Conservation (phyloP, 129 eudicot species). For the Helichrysum umbraculigerum region DNA sequence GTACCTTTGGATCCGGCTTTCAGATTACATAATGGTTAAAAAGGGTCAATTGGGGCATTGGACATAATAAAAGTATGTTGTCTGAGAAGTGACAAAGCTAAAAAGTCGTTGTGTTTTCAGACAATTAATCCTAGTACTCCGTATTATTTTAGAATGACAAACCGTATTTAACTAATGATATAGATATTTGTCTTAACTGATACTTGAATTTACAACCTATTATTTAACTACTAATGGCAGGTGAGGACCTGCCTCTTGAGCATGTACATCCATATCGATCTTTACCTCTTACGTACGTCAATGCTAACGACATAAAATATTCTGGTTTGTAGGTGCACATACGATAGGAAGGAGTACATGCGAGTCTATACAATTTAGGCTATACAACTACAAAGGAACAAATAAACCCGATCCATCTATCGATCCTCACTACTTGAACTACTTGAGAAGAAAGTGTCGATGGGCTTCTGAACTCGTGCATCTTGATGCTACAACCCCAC, state of each 20-base stretch:
- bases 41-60: neutral
- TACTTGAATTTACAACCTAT: too few relatives aligned
- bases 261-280: neutral
- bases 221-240: too few relatives aligned
- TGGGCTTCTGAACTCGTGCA: conserved; percentile 67
- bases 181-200: too few relatives aligned
- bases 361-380: conserved; percentile 59
- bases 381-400: conserved; percentile 66
- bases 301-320: neutral
- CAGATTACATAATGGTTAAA: neutral
- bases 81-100: too few relatives aligned
- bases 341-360: conserved; percentile 83
- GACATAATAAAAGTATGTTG: too few relatives aligned
- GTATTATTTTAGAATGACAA: neutral
- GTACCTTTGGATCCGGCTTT: neutral
- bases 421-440: conserved; percentile 58
- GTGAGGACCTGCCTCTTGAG: too few relatives aligned
- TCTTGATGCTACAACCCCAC: conserved; percentile 66
- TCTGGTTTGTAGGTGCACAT: conserved; percentile 61
- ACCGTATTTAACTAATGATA: too few relatives aligned
- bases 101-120: neutral
- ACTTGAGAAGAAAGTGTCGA: conserved; percentile 71
- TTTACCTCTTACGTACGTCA: neutral
- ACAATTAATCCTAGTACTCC: neutral
- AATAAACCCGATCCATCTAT: conserved; percentile 68